These are phyloP conservation scores for Daucus carota DNA, from an alignment of 129 eudicot genomes.

Conservation along the genomic window DH1_v3.0 NC_030383.2:51856501-51857000, in stretches of 20 bases:
- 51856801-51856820: not conserved
- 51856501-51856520: conserved; percentile 54
- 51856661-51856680: not conserved
- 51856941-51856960: not conserved
- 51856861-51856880: too few species aligned
- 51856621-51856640: not conserved
- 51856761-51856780: not conserved
- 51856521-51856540: not conserved
- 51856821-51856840: not conserved
- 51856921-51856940: not conserved
- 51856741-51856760: not conserved
- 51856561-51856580: not conserved
- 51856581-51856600: not conserved
- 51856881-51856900: not conserved
- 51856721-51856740: not conserved
- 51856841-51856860: not conserved
- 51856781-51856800: not conserved
- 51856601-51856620: not conserved
- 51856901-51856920: not conserved
- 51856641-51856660: not conserved
- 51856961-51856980: not conserved
- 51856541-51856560: not conserved
- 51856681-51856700: not conserved
- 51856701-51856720: not conserved
- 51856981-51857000: not conserved